phyloP scores from a whole-genome alignment of 805 yeast species.

The Yarrowia alimentaria region DNA sequence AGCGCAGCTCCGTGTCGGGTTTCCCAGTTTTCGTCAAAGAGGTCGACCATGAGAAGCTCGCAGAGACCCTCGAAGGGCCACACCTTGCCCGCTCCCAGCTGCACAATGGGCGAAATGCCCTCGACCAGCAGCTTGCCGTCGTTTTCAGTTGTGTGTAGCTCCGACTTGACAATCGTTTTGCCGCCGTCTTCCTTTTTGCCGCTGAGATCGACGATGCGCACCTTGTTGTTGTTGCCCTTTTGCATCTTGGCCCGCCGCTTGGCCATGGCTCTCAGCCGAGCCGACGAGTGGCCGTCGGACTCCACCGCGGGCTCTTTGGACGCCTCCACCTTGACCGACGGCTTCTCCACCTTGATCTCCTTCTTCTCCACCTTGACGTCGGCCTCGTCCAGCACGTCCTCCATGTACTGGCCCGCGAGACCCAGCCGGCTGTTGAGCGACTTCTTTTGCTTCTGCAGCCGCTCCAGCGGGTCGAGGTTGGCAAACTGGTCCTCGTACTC shows the following conservation, averaged over 20 bases:
- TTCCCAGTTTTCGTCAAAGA: slow-evolving; percentile 90
- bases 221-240: slow-evolving; percentile 39
- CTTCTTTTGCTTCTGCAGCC: slow-evolving; percentile 52
- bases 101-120: slow-evolving; percentile 60
- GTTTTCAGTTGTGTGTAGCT: slow-evolving; percentile 67
- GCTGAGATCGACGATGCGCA: slow-evolving; percentile 40
- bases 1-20: slow-evolving; percentile 92
- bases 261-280: slow-evolving; percentile 92
- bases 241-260: slow-evolving; percentile 75
- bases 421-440: slow-evolving; percentile 47
- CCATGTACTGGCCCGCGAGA: slow-evolving; percentile 44
- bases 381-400: slow-evolving; percentile 36
- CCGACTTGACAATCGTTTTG: slow-evolving; percentile 41
- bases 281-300: slow-evolving; percentile 32
- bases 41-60: slow-evolving; percentile 72
- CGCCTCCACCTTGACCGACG: too few species aligned
- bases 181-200: slow-evolving; percentile 38
- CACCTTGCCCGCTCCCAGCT: slow-evolving; percentile 65
- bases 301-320: not conserved
- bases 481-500: slow-evolving; percentile 44
- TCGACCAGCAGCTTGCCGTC: slow-evolving; percentile 83
- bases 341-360: too few species aligned
- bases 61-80: slow-evolving; percentile 96
- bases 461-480: slow-evolving; percentile 46
- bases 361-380: too few species aligned